Evolutionary conservation across 164 flowering plant species (phyloP).

Genomic region (Amborella trichopoda): DNA sequence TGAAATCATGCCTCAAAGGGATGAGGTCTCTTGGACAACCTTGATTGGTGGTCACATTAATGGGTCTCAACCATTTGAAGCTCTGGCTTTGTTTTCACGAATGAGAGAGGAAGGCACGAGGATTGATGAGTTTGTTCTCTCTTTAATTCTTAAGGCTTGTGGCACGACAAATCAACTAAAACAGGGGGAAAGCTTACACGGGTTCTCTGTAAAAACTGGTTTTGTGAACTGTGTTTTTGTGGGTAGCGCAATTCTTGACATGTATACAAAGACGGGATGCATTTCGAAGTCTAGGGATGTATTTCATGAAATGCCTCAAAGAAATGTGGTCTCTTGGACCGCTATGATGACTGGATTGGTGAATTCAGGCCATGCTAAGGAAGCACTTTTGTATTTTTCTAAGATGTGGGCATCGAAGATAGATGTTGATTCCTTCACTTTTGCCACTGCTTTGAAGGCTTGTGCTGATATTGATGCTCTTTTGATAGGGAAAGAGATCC

Average conservation of each 20-base stretch:
- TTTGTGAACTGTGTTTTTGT: slow-evolving; percentile 64
- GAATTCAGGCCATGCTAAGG: slow-evolving; percentile 31
- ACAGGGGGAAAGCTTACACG: slow-evolving; percentile 49
- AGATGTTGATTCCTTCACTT: slow-evolving; percentile 45
- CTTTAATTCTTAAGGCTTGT: slow-evolving; percentile 67
- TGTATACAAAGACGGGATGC: slow-evolving; percentile 48
- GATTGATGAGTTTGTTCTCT: slow-evolving; percentile 53
- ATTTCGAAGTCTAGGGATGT: slow-evolving; percentile 33
- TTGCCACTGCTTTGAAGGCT: slow-evolving; percentile 71
- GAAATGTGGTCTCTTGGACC: slow-evolving; percentile 84
- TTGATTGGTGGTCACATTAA: slow-evolving; percentile 58
- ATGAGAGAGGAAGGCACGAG: slow-evolving; percentile 35
- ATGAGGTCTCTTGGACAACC: slow-evolving; percentile 66
- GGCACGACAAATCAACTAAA: slow-evolving; percentile 23
- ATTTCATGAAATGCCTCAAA: slow-evolving; percentile 62
- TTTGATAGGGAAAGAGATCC: slow-evolving; percentile 53
- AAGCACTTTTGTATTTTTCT: slow-evolving; percentile 38
- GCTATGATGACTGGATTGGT: slow-evolving; percentile 74
- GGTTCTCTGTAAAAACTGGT: slow-evolving; percentile 49
- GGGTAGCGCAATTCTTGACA: slow-evolving; percentile 70
- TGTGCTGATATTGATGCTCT: slow-evolving; percentile 48
- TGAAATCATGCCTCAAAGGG: slow-evolving; percentile 56
- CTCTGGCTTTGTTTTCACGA: slow-evolving; percentile 37
- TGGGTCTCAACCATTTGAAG: slow-evolving; percentile 28
- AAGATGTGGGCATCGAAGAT: slow-evolving; percentile 53